Conservation (phyloP, 2,329 filamentous ascomycete genomes). For the Macrophomina phaseolina region DNA sequence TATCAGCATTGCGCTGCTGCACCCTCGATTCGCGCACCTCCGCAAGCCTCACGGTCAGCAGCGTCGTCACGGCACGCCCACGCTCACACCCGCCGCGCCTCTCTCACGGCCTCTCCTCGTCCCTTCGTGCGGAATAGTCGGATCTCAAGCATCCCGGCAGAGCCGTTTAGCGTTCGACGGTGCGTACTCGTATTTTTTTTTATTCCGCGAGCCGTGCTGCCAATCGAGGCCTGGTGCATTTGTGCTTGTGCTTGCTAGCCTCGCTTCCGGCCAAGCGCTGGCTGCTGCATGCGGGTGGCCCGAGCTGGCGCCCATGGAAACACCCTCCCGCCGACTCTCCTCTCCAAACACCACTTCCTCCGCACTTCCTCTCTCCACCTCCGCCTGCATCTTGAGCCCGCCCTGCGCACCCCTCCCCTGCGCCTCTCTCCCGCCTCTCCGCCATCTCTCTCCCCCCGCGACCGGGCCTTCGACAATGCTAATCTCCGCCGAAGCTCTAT, state of each 20-base stretch:
- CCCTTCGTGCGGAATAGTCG: constrained; percentile 14
- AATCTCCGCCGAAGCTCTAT: constrained; percentile 21
- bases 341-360: constrained; percentile 16
- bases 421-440: constrained; percentile 8
- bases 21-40: constrained; percentile 6
- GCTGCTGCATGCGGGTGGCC: constrained; percentile 25
- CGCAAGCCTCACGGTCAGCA: constrained; percentile 17
- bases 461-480: constrained; percentile 22
- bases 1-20: constrained; percentile 20
- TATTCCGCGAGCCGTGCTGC: constrained; percentile 22
- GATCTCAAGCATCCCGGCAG: not conserved
- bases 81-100: not conserved
- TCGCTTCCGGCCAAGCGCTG: constrained; percentile 25
- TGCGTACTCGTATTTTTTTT: constrained; percentile 25
- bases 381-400: not conserved
- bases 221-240: constrained; percentile 21
- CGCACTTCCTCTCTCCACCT: constrained; percentile 1
- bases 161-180: constrained; percentile 17
- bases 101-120: not conserved
- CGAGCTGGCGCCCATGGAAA: constrained; percentile 24
- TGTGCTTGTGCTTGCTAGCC: constrained; percentile 21
- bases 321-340: constrained; percentile 18
- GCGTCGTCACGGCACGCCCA: not conserved
- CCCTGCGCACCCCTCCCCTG: not conserved
- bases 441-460: not conserved